A percentile compares a stretch with the other conserved stretches of the same genome.
Conservation (phyloP, 2,329 filamentous ascomycete species). For the Emergomyces orientalis region DNA sequence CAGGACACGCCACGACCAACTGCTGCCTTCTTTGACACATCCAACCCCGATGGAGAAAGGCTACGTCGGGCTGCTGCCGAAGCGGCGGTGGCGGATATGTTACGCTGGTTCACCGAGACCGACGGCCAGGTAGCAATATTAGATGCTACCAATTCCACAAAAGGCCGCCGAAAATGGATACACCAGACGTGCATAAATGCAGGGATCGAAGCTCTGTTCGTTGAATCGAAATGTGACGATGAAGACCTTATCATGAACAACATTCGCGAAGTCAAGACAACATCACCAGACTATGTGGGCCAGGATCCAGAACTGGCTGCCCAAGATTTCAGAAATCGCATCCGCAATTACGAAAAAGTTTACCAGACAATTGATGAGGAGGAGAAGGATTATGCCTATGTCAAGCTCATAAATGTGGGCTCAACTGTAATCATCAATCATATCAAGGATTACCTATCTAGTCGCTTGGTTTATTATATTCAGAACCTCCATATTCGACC, state of each 20-base stretch:
- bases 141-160: conserved; percentile 95
- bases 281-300: conserved; percentile 85
- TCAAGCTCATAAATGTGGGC: conserved; percentile 95
- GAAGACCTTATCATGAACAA: conserved; percentile 97
- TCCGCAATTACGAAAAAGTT: conserved; percentile 93
- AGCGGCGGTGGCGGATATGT: conserved; percentile 86
- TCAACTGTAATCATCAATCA: conserved; percentile 96
- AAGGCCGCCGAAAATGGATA: conserved; percentile 82
- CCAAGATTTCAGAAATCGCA: conserved; percentile 84
- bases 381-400: conserved; percentile 80
- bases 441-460: conserved; percentile 94
- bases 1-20: conserved; percentile 80
- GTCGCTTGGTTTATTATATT: conserved; percentile 91
- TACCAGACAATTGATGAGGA: conserved; percentile 90
- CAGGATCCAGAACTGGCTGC: conserved; percentile 90
- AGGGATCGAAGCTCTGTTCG: conserved; percentile 82
- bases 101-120: conserved; percentile 72
- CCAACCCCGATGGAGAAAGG: conserved; percentile 82
- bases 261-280: conserved; percentile 94
- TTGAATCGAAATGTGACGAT: conserved; percentile 94
- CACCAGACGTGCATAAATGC: conserved; percentile 65
- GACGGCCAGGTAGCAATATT: conserved; percentile 84
- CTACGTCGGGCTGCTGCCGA: conserved; percentile 81
- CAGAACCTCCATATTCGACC: conserved; percentile 98
- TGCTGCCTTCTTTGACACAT: conserved; percentile 90